These are phyloP conservation scores for Collybia mongolica DNA, from an alignment of 768 basidiomycete genomes.

Conservation along the genomic window DNA sequence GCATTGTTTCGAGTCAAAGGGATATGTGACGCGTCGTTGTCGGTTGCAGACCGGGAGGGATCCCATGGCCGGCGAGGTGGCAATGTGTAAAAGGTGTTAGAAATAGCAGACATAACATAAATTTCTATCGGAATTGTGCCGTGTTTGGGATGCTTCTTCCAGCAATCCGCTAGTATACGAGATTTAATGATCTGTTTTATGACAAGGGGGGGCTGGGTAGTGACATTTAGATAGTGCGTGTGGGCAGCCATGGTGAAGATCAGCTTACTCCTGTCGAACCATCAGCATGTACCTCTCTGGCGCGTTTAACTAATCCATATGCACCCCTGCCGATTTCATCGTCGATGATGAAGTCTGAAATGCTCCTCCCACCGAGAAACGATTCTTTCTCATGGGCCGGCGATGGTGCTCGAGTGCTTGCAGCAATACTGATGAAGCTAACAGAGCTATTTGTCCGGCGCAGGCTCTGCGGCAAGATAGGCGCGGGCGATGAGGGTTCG, in stretches of 20 bases:
- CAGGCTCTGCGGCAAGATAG: constrained; percentile 58
- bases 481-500: constrained; percentile 68
- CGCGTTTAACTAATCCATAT: constrained; percentile 93
- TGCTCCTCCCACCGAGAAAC: constrained; percentile 65
- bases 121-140: constrained; percentile 99
- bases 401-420: constrained; percentile 64
- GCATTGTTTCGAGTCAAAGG: constrained; percentile 7
- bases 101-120: constrained; percentile 89
- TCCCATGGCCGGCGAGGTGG: constrained; percentile 83
- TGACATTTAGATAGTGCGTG: constrained; percentile 17
- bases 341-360: constrained; percentile 84
- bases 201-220: constrained; percentile 75
- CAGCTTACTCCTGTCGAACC: constrained; percentile 80
- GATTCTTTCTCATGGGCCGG: constrained; percentile 45
- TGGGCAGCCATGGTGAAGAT: constrained; percentile 10
- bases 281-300: constrained; percentile 70
- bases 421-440: constrained; percentile 58
- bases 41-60: constrained; percentile 49
- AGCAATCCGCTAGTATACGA: constrained; percentile 97
- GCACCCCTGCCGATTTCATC: constrained; percentile 92
- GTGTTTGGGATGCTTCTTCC: constrained; percentile 94
- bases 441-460: constrained; percentile 62
- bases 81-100: constrained; percentile 76
- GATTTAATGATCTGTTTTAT: constrained; percentile 99
- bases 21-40: constrained; percentile 19